Base-by-base conservation (phyloP, 2,329 filamentous ascomycete genomes). In the Arthrinium phaeospermum region DNA sequence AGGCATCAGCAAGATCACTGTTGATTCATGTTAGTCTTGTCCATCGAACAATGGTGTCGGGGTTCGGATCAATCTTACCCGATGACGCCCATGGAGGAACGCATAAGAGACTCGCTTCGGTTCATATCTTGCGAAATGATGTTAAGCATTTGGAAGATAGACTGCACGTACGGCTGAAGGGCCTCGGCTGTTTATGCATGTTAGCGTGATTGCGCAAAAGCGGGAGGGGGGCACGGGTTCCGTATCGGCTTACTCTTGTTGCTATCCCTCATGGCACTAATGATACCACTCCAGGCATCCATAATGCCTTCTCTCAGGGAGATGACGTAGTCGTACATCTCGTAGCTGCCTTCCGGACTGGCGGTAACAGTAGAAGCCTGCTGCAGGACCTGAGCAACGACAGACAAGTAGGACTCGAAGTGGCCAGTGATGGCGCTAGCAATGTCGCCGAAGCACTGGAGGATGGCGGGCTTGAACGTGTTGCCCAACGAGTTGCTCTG, bases 401-500 rank as follows among this genome's bases (percentile, higher is more conserved):
- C 94, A 4, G 92, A 90, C 46, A 99, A 88, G 80, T 99, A 99
- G 0, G 92, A 94, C 85, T 98, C 95, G 76, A 99, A 99, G 78
- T 94, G 91, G 41, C 93, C 94, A 74, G 93, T 91, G 78, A 99
- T 99, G 69, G 96, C 95, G 78, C 95, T 94, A 51, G 96, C 96
- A 84, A 99, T 98, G 80, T 99, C 96, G 73, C 96, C 96, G 80
- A 99, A 99, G 82, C 95, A 98, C 83, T 98, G 96, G 71, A 99
- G 89, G 76, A 99, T 99, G 41, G 96, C 95, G 64, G 96, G 96
- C 89, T 98, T 98, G 85, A 98, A 97, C 84, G 98, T 94, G 83
- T 98, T 98, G 77, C 93, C 93, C 71, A 97, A 88, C n/a, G 92
- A 90, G 16, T 93, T 91, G 83, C 94, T 97, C 91, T 94, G 81